Base-by-base conservation (phyloP, 805 yeast genomes). In the Candida wancherniae region DNA sequence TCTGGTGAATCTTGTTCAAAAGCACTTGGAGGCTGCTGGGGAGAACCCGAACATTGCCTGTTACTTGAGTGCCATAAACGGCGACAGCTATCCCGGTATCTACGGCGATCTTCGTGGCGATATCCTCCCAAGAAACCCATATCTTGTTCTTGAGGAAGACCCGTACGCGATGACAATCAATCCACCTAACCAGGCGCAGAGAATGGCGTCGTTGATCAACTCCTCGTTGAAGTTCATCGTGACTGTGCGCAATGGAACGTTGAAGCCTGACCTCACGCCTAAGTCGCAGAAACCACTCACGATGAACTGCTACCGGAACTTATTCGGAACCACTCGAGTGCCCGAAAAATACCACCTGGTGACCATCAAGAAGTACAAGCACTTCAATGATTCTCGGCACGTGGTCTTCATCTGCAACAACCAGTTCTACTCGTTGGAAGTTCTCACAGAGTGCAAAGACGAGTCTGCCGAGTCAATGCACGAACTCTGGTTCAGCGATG, bases 121-220 rank as follows among this genome's bases (percentile, higher is more conserved):
- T 40, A 73, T 79, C 1, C 58, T 83, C 24, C 94, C 94, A 4
- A 63, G 90, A 39, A 83, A 82, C 50, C 94, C 94, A 1, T 82
- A 80, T 47, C 66, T 83, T 42, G 72, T 83, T 8, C 54, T 83
- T 11, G 86, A 81, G 41, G 81, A 81, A 48, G 94, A 83, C 42
- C 88, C 90, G 1, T 66, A 75, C 39, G 67, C 75, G 11, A 57
- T 57, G 47, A 63, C 70, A 11, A 51, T 65, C 34, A 71, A 70
- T 36, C 79, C 79, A 4, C 83, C 85, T 10, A 63, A 72, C 30
- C 94, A 83, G 57, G 62, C 75, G 8, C 80, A 76, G 39, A 54
- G 90, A 21, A 79, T 88, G 6, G 76, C 88, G 2, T 77, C 73
- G 16, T 57, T 83, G 40, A 67, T 80, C 16, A 71, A 75, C 31